Conservation (phyloP, 148 eudicot species). For the Suaeda aralocaspica region DNA sequence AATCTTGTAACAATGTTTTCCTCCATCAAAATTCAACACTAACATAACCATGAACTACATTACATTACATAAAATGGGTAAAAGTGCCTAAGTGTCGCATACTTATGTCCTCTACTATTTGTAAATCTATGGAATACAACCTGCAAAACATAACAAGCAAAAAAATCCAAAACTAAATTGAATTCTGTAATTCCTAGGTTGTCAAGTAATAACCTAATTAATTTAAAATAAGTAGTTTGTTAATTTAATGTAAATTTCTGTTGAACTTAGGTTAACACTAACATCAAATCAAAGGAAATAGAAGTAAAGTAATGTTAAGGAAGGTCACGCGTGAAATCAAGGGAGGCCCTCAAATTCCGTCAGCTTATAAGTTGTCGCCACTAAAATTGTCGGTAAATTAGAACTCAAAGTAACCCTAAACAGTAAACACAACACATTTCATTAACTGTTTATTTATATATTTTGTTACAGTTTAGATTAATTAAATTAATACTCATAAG, state of each 20-base stretch:
- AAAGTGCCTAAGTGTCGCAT: slow-evolving; percentile 29
- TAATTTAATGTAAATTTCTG: too few species aligned
- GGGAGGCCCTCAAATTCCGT: slow-evolving; percentile 36
- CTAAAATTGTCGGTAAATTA: slow-evolving; percentile 29
- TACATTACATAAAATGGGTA: slow-evolving; percentile 17
- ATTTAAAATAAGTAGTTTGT: too few species aligned
- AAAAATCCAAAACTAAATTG: slow-evolving; percentile 11
- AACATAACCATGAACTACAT: not conserved
- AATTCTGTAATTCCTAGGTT: not conserved
- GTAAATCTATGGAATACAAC: slow-evolving; percentile 16
- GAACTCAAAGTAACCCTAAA: not conserved
- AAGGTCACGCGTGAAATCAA: slow-evolving; percentile 38
- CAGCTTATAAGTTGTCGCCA: slow-evolving; percentile 35
- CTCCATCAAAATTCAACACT: not conserved
- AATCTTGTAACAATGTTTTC: not conserved
- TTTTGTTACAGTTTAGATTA: not conserved
- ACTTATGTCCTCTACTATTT: slow-evolving; percentile 21
- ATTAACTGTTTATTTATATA: too few species aligned
- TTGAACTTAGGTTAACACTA: not conserved
- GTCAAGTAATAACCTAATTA: not conserved
- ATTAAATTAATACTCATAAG: too few species aligned
- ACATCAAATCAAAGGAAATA: not conserved
- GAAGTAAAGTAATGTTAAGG: not conserved
- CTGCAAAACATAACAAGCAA: slow-evolving; percentile 6
- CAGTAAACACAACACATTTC: too few species aligned